Evolutionary conservation across 2,329 filamentous ascomycete species (phyloP), one percentile per base, ranked within the genome.

Genomic region (Pseudodiploospora longispora): DNA sequence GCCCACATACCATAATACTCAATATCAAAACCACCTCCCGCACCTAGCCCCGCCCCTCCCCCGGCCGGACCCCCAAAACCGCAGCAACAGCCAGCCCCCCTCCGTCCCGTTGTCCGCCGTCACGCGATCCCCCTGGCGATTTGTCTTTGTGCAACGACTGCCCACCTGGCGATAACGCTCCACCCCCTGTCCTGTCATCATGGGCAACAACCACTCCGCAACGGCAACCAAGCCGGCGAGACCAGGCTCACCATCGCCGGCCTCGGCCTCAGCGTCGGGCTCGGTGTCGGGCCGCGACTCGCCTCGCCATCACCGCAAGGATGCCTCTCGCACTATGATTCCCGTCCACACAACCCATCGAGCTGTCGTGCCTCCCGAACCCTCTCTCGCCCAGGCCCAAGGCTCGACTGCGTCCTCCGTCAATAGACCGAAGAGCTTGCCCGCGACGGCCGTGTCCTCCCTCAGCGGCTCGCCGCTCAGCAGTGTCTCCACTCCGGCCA

Each of bases 281-380:
- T 55, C 59, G 35, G 48, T 55, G 12, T 31, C 42, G 31, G 45
- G 42, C 40, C 55, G 57, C 43, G 59, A 62, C 32, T 57, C 57
- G 39, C 51, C 59, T 44, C 54, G 56, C 49, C 58, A 55, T 48
- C 60, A 59, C 49, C 60, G 59, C 48, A 65, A 69, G 42, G 61
- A 64, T 50, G 54, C 56, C 36, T 42, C 46, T 32, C 59, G 61
- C 62, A 73, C 75, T 56, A 74, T 75, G 56, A 73, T 77, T 57
- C 69, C 75, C 47, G 70, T 75, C 51, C 75, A 78, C 52, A 67
- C 70, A 50, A 67, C 71, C 47, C 74, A 76, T 52, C 71, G 75
- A 51, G 74, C 72, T 47, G 73, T 72, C 54, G 78, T 75, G 44
- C 77, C 78, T 40, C 79, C 79, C 47, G 79, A 82, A 63, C 71